These are phyloP conservation scores for Acorus calamus DNA, from an alignment of 106 monocot genomes.

Conservation along the genomic window DNA sequence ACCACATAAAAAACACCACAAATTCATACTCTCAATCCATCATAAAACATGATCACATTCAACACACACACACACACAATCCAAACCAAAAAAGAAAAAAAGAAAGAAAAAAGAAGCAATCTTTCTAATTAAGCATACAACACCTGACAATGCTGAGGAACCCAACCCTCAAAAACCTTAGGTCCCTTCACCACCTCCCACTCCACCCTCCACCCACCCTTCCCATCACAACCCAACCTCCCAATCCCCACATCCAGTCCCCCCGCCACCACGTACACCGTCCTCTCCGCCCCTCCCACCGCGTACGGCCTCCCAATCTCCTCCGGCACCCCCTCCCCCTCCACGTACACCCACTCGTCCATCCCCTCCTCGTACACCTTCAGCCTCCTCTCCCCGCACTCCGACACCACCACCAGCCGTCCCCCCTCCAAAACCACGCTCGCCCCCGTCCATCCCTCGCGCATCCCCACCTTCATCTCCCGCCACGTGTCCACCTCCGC, in stretches of 20 bases:
- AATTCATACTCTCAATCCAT: too few species aligned
- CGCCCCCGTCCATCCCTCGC: constrained; percentile 67
- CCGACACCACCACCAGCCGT: constrained; percentile 38
- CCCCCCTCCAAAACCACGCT: constrained; percentile 34
- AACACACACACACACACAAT: too few species aligned
- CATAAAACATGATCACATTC: too few species aligned
- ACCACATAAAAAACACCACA: too few species aligned
- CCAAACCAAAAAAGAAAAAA: too few species aligned
- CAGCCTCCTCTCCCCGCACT: constrained; percentile 46
- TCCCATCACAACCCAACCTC: not conserved
- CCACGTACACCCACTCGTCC: constrained; percentile 42
- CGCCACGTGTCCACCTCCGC: constrained; percentile 36
- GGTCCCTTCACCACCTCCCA: constrained; percentile 56
- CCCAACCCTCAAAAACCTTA: constrained; percentile 26
- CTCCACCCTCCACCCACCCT: constrained; percentile 16
- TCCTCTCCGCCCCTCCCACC: constrained; percentile 21
- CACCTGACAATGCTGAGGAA: constrained; percentile 34
- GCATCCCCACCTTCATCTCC: constrained; percentile 59
- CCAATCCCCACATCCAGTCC: constrained; percentile 42
- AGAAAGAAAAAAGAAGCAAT: too few species aligned
- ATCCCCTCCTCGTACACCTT: constrained; percentile 37
- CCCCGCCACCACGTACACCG: constrained; percentile 33
- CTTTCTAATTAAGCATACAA: constrained; percentile 17
- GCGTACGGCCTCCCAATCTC: constrained; percentile 43
- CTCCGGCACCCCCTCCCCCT: constrained; percentile 38